A percentile compares a stretch with the other conserved stretches of the same genome.
Evolutionary conservation across 2,329 filamentous ascomycete genomes (phyloP).

Genomic region (Venturia effusa): DNA sequence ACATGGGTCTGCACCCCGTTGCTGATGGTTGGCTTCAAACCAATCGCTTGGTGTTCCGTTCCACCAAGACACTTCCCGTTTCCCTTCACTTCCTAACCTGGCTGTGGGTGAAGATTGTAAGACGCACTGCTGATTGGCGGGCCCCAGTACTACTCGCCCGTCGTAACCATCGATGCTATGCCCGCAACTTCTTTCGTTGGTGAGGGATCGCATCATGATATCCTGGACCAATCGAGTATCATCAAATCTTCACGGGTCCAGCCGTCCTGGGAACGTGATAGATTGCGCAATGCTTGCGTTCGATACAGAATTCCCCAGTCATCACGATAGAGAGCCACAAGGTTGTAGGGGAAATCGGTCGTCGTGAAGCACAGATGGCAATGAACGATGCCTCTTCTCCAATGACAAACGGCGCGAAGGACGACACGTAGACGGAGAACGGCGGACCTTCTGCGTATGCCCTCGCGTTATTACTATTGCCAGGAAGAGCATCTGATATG

Average conservation of each 20-base stretch:
- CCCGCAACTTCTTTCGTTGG: too few relatives aligned
- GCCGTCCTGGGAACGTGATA: not conserved
- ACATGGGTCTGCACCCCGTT: not conserved
- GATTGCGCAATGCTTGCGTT: not conserved
- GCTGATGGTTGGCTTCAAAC: too few relatives aligned
- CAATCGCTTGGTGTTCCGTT: not conserved
- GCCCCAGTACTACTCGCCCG: not conserved
- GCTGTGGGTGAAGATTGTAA: not conserved
- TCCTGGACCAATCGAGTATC: too few relatives aligned
- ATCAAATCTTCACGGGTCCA: too few relatives aligned
- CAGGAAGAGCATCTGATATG: not conserved
- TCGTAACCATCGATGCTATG: not conserved
- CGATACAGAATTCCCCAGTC: not conserved
- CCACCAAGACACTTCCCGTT: not conserved
- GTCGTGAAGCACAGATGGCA: not conserved
- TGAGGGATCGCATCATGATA: too few relatives aligned
- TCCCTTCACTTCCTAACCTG: not conserved
- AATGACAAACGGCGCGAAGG: too few relatives aligned
- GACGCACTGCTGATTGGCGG: not conserved
- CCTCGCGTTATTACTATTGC: not conserved
- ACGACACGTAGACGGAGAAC: too few relatives aligned
- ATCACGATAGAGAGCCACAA: not conserved
- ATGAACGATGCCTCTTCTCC: too few relatives aligned
- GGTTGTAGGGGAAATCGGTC: not conserved
- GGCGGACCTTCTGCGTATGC: not conserved